phyloP scores from a whole-genome alignment of 1,139 yeast species.

The Candida frijolesensis region DNA sequence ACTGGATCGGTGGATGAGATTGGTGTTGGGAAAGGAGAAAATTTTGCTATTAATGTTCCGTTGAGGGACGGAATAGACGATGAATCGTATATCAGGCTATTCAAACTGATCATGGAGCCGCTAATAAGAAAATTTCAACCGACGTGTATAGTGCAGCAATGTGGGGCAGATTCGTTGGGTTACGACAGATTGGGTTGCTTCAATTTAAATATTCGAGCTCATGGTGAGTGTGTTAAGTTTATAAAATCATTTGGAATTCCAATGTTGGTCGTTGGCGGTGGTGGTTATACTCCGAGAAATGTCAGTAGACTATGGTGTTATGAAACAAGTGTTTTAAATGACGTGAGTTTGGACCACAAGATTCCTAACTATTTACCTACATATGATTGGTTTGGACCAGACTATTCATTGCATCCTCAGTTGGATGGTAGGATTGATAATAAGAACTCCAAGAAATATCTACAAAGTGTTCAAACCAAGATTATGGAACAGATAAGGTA shows the following conservation, averaged over 20 bases:
- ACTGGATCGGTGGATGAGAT: conserved; percentile 88
- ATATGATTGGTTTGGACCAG: conserved; percentile 90
- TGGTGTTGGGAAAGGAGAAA: conserved; percentile 86
- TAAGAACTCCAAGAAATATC: conserved; percentile 79
- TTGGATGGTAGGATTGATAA: conserved; percentile 88
- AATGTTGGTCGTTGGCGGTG: conserved; percentile 91
- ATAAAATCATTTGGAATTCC: conserved; percentile 87
- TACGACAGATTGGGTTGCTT: conserved; percentile 94
- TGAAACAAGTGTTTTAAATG: conserved; percentile 86
- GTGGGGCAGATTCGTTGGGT: conserved; percentile 96
- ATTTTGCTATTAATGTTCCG: conserved; percentile 91
- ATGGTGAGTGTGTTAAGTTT: conserved; percentile 91
- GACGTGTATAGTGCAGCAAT: conserved; percentile 89
- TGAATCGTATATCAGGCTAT: conserved; percentile 76
- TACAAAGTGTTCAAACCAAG: conserved; percentile 77
- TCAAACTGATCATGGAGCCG: conserved; percentile 87
- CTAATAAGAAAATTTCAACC: conserved; percentile 82
- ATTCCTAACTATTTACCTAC: conserved; percentile 83
- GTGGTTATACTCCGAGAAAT: conserved; percentile 96
- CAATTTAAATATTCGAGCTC: conserved; percentile 86
- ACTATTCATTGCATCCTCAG: conserved; percentile 85
- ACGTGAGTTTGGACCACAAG: conserved; percentile 71
- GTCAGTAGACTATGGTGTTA: conserved; percentile 95
- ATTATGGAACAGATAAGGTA: conserved; percentile 81
- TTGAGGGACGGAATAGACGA: conserved; percentile 95